These are phyloP conservation scores for Cryphonectria nitschkei DNA, from an alignment of 2,329 filamentous ascomycete species.

Conservation along the genomic window DNA sequence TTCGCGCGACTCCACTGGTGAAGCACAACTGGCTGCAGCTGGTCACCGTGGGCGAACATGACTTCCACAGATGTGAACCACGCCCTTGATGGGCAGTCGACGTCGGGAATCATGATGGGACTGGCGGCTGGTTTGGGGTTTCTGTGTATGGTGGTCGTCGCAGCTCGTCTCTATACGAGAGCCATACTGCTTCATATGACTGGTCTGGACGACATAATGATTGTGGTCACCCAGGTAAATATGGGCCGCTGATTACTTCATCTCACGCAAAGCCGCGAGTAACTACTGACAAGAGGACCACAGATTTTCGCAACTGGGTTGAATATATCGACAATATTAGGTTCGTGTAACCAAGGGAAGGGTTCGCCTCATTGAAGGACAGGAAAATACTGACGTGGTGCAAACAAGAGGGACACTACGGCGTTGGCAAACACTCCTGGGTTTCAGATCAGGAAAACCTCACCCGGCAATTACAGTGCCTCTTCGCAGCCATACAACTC, in stretches of 20 bases:
- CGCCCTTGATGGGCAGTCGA: constrained; percentile 21
- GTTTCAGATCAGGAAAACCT: constrained; percentile 12
- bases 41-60: background rate
- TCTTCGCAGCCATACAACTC: constrained; percentile 27
- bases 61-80: constrained; percentile 14
- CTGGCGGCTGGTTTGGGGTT: constrained; percentile 9
- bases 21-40: background rate
- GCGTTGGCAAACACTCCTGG: constrained; percentile 21
- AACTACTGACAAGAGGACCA: background rate
- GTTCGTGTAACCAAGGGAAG: background rate
- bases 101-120: constrained; percentile 19
- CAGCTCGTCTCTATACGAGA: constrained; percentile 23
- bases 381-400: background rate
- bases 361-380: background rate
- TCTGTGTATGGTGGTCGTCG: constrained; percentile 13
- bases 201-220: constrained; percentile 23
- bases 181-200: constrained; percentile 15
- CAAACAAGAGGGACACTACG: constrained; percentile 14
- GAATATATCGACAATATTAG: constrained; percentile 20
- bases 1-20: background rate
- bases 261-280: background rate
- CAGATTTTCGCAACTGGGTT: constrained; percentile 21
- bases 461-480: constrained; percentile 12
- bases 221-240: constrained; percentile 22
- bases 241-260: background rate